Evolutionary conservation across 1,284 basidiomycete species (phyloP).

Genomic region (Acaromyces ingoldii): DNA sequence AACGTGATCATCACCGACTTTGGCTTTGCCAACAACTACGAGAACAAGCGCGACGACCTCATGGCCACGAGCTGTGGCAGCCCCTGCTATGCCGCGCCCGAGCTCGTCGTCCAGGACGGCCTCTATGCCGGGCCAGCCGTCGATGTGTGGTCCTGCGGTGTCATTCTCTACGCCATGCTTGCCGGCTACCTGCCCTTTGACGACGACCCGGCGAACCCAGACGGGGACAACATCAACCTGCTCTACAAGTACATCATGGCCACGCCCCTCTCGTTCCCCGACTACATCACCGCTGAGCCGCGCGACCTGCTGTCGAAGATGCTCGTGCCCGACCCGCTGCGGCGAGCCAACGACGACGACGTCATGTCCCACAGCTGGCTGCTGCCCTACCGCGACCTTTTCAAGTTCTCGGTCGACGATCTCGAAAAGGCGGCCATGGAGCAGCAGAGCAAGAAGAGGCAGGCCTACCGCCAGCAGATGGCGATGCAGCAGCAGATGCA

Average conservation of each 20-base stretch:
- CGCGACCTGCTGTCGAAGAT: constrained; percentile 45
- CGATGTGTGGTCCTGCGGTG: constrained; percentile 98
- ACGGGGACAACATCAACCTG: constrained; percentile 99
- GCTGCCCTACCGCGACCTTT: constrained; percentile 47
- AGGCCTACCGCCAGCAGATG: constrained; percentile 50
- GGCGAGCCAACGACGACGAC: constrained; percentile 38
- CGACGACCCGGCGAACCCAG: constrained; percentile 96
- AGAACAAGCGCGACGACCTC: constrained; percentile 71
- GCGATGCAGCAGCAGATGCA: constrained; percentile 44
- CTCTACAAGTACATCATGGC: constrained; percentile 95
- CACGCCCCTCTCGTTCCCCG: constrained; percentile 49
- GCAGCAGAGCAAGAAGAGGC: constrained; percentile 50
- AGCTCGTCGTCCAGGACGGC: constrained; percentile 97
- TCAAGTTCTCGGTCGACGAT: constrained; percentile 49
- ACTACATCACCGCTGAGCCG: constrained; percentile 48
- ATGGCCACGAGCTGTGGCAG: constrained; percentile 98
- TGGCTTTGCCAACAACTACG: constrained; percentile 96
- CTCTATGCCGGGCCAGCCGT: constrained; percentile 97
- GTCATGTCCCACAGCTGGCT: constrained; percentile 51
- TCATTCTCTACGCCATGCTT: constrained; percentile 98
- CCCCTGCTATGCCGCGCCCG: constrained; percentile 97
- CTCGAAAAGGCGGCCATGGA: constrained; percentile 49
- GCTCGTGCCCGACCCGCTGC: constrained; percentile 47
- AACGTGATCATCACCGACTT: constrained; percentile 99
- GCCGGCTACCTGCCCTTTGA: constrained; percentile 99